A percentile compares a stretch with the other conserved stretches of the same genome.
These are phyloP conservation scores for Verticillium klebahnii DNA, from an alignment of 2,329 filamentous ascomycete species.

Conservation along the genomic window DNA sequence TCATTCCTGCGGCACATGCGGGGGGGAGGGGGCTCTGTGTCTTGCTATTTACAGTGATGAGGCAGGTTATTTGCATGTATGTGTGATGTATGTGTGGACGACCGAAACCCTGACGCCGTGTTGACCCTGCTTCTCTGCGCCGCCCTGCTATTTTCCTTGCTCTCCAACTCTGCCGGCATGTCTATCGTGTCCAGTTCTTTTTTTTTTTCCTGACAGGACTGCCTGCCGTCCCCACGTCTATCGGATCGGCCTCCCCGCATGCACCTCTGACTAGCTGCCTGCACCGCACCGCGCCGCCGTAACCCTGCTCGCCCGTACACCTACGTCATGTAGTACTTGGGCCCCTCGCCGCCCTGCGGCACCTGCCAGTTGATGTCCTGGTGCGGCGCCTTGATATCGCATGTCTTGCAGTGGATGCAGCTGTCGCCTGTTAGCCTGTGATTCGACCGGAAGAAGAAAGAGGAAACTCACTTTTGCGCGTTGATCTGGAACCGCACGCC, in stretches of 20 bases:
- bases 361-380: constrained; percentile 98
- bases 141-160: no score
- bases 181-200: not conserved
- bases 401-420: constrained; percentile 99
- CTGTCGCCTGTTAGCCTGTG: constrained; percentile 41
- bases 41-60: not conserved
- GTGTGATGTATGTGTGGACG: no score
- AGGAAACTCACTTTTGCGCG: constrained; percentile 76
- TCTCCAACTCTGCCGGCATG: not conserved
- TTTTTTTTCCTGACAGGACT: not conserved
- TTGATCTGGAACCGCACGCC: constrained; percentile 98
- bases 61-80: no score
- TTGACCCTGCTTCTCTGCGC: not conserved
- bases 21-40: not conserved
- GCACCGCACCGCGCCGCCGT: not conserved
- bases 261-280: not conserved
- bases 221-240: not conserved
- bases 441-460: not conserved
- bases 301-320: no score
- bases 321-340: constrained; percentile 67
- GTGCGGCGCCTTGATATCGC: constrained; percentile 94
- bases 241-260: not conserved
- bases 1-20: not conserved
- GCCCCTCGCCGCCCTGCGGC: constrained; percentile 81
- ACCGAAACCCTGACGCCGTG: not conserved